phyloP scores from a whole-genome alignment of 1,139 yeast species.

The Groenewaldozyma sp. region DNA sequence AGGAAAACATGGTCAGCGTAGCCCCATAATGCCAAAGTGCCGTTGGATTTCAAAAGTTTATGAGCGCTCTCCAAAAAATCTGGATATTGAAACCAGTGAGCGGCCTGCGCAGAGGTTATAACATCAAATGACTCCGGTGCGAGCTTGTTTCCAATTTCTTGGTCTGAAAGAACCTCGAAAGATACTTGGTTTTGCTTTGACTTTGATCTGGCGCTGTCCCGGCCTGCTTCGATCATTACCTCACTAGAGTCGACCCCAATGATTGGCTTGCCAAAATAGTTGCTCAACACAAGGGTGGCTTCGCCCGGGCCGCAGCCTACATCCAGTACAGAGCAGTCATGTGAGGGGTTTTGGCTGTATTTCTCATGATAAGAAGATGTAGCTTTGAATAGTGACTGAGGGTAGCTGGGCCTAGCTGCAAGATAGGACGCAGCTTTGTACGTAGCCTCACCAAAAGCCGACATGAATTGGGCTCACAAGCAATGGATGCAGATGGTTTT shows the following conservation, averaged over 20 bases:
- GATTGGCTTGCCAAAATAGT: slow-evolving; percentile 36
- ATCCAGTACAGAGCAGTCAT: slow-evolving; percentile 36
- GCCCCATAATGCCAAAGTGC: slow-evolving; percentile 72
- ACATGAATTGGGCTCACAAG: too few species aligned
- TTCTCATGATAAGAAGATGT: slow-evolving; percentile 34
- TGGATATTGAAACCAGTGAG: slow-evolving; percentile 65
- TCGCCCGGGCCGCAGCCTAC: slow-evolving; percentile 85
- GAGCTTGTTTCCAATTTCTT: slow-evolving; percentile 20
- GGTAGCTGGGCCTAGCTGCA: slow-evolving; percentile 59
- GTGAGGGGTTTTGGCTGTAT: slow-evolving; percentile 1
- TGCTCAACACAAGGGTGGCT: slow-evolving; percentile 49
- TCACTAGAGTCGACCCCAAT: slow-evolving; percentile 61
- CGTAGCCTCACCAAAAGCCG: slow-evolving; percentile 47
- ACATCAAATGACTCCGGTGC: slow-evolving; percentile 18
- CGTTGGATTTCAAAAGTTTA: slow-evolving; percentile 45
- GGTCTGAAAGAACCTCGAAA: slow-evolving; percentile 33
- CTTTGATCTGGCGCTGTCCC: slow-evolving; percentile 14
- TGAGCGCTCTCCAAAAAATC: slow-evolving; percentile 43
- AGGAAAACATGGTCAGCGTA: slow-evolving; percentile 55
- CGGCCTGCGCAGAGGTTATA: slow-evolving; percentile 67
- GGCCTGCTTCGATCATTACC: slow-evolving; percentile 52
- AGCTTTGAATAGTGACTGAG: slow-evolving; percentile 40
- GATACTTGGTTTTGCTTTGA: slow-evolving; percentile 17
- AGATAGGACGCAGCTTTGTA: slow-evolving; percentile 55
- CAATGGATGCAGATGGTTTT: too few species aligned